Conservation (phyloP, 331 rosid species). For the Malus hybrid region DNA sequence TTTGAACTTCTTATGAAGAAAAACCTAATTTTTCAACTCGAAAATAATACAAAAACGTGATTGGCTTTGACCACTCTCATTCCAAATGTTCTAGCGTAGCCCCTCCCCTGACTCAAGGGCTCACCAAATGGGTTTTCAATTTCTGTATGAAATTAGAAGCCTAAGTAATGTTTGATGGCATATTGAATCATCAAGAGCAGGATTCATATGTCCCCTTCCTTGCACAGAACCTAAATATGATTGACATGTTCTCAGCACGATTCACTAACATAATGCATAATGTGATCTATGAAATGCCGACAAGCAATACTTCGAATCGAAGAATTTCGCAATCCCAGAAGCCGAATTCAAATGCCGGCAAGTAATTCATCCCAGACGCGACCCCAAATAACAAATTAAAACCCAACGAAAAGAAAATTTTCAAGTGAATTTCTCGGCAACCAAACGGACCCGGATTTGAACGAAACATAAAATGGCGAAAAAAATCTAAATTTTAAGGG, state of each 20-base stretch:
- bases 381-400: background rate
- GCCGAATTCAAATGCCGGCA: background rate
- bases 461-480: background rate
- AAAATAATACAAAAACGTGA: too few relatives aligned
- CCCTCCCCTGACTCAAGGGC: background rate
- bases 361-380: too few relatives aligned
- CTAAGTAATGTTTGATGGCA: too few relatives aligned
- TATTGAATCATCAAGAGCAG: too few relatives aligned
- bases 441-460: slow-evolving; percentile 10
- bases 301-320: background rate
- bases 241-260: background rate
- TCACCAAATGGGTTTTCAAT: background rate
- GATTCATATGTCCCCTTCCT: too few relatives aligned
- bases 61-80: too few relatives aligned
- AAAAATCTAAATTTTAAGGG: background rate
- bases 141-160: too few relatives aligned
- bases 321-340: background rate
- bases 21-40: too few relatives aligned
- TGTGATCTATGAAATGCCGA: background rate
- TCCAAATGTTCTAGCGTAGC: too few relatives aligned
- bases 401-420: background rate
- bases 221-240: too few relatives aligned
- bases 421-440: background rate
- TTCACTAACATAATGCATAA: background rate
- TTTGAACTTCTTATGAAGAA: background rate